These are phyloP conservation scores for Yamadazyma spencermartinsiae DNA, from an alignment of 1,139 yeast genomes.

Conservation along the genomic window DNA sequence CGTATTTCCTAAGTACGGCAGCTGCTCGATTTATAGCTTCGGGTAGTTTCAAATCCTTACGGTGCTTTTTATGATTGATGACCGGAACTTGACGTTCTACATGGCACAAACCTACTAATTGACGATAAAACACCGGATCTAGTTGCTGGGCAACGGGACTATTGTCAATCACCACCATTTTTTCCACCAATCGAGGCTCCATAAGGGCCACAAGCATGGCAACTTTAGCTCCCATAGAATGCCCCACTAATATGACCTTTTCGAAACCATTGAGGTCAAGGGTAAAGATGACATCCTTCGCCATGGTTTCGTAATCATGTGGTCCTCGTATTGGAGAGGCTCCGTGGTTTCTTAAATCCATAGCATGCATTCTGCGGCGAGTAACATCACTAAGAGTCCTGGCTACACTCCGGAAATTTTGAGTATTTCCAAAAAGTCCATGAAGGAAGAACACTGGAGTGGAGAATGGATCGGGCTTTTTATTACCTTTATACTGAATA, in stretches of 20 bases:
- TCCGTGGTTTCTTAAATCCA: slow-evolving; percentile 60
- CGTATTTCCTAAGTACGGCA: slow-evolving; percentile 22
- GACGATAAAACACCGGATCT: slow-evolving; percentile 24
- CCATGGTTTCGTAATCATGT: slow-evolving; percentile 41
- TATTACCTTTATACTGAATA: slow-evolving; percentile 7
- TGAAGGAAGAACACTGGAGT: slow-evolving; percentile 46
- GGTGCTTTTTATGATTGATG: background rate
- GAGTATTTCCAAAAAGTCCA: slow-evolving; percentile 51
- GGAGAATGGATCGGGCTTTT: background rate
- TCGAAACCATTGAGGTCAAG: slow-evolving; percentile 25
- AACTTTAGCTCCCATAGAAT: slow-evolving; percentile 56
- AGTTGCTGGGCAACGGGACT: slow-evolving; percentile 37
- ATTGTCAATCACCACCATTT: slow-evolving; percentile 50
- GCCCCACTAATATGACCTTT: slow-evolving; percentile 44
- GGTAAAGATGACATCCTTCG: slow-evolving; percentile 41
- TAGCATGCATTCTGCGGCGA: slow-evolving; percentile 34
- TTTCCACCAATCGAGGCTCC: slow-evolving; percentile 37
- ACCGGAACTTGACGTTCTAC: slow-evolving; percentile 21
- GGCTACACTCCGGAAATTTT: slow-evolving; percentile 40
- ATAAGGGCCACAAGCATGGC: slow-evolving; percentile 46
- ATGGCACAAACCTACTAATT: slow-evolving; percentile 35
- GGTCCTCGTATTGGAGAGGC: slow-evolving; percentile 45
- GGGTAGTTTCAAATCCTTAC: background rate
- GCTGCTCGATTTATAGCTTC: slow-evolving; percentile 12
- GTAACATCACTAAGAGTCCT: slow-evolving; percentile 30